Evolutionary conservation across 352 stramenopile genomes (phyloP).

Genomic region (Phytophthora podocarpi): DNA sequence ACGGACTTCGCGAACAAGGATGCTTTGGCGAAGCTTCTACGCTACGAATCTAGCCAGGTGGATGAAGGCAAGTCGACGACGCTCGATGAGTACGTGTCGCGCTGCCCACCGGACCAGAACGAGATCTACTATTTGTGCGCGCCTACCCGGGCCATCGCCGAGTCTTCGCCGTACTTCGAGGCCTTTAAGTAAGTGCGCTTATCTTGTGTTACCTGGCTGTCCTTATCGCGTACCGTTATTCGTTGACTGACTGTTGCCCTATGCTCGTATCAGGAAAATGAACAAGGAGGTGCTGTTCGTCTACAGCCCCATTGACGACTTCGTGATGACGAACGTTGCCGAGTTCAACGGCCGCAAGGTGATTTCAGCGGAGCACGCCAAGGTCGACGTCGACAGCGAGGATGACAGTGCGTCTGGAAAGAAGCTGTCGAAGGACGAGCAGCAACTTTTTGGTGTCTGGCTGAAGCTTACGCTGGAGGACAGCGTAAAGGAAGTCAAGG

Average conservation of each 20-base stretch:
- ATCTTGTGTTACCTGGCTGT: background rate
- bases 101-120: constrained; percentile 95
- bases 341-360: constrained; percentile 97
- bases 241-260: background rate
- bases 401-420: constrained; percentile 47
- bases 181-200: constrained; percentile 93
- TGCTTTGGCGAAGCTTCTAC: constrained; percentile 96
- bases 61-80: constrained; percentile 92
- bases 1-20: constrained; percentile 93
- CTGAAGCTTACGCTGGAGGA: constrained; percentile 92
- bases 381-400: constrained; percentile 90
- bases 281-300: constrained; percentile 98
- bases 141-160: constrained; percentile 94
- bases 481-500: constrained; percentile 89
- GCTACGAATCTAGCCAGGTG: constrained; percentile 97
- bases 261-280: constrained; percentile 59
- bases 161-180: constrained; percentile 98
- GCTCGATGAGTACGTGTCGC: constrained; percentile 99
- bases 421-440: constrained; percentile 88
- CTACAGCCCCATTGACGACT: constrained; percentile 99
- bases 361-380: constrained; percentile 95
- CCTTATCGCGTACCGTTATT: background rate
- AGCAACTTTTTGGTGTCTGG: constrained; percentile 92
- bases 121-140: constrained; percentile 99
- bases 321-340: constrained; percentile 99